These are phyloP conservation scores for Blastobotrys arbuscula DNA, from an alignment of 1,139 yeast genomes.

Conservation along the genomic window DNA sequence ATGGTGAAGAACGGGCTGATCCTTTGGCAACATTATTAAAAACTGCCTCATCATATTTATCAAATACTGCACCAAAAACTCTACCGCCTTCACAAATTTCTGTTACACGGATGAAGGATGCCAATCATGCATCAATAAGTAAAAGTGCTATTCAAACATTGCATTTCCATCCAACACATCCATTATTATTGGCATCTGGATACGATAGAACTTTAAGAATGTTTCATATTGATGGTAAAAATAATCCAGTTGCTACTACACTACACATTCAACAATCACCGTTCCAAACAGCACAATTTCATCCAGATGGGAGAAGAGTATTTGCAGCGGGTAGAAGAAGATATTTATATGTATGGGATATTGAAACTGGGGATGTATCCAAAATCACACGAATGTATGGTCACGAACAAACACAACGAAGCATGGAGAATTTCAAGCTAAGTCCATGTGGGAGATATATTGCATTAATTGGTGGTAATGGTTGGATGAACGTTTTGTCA, in stretches of 20 bases:
- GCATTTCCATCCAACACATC: constrained; percentile 80
- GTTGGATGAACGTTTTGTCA: constrained; percentile 82
- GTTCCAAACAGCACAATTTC: constrained; percentile 67
- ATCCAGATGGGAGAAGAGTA: constrained; percentile 49
- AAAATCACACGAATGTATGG: constrained; percentile 89
- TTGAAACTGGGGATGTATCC: constrained; percentile 67
- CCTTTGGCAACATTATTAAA: constrained; percentile 54
- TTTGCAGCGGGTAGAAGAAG: constrained; percentile 90
- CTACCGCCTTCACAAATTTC: constrained; percentile 69
- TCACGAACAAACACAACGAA: constrained; percentile 74
- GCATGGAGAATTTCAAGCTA: constrained; percentile 80
- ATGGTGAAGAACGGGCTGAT: constrained; percentile 34
- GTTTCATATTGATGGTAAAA: constrained; percentile 88
- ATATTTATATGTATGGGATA: constrained; percentile 89
- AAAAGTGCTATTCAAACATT: constrained; percentile 77
- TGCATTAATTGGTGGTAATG: constrained; percentile 76
- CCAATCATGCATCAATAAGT: constrained; percentile 63
- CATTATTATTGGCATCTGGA: constrained; percentile 83
- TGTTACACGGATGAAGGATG: constrained; percentile 78
- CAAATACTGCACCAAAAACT: constrained; percentile 46
- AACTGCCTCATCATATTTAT: constrained; percentile 52
- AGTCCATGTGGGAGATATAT: constrained; percentile 66
- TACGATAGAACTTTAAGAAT: constrained; percentile 83
- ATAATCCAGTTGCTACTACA: constrained; percentile 75
- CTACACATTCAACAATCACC: constrained; percentile 76